phyloP scores from a whole-genome alignment of 1,139 yeast genomes.

The Blastobotrys serpentis region DNA sequence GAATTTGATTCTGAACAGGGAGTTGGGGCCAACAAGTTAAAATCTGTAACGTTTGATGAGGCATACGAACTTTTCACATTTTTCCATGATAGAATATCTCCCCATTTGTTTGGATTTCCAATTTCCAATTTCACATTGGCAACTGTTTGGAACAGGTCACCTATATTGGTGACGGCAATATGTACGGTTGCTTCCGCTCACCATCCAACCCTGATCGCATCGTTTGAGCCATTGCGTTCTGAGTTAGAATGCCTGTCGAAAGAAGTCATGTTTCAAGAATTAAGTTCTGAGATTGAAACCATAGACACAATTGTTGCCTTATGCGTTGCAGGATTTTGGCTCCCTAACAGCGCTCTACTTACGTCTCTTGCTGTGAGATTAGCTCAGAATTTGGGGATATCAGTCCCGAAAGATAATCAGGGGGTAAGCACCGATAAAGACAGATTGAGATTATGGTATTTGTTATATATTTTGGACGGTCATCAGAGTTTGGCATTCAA shows the following conservation, averaged over 20 bases:
- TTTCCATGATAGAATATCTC: slow-evolving; percentile 57
- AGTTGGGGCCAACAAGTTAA: neutral
- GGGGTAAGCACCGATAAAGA: slow-evolving; percentile 43
- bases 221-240: slow-evolving; percentile 44
- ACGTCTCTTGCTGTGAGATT: slow-evolving; percentile 66
- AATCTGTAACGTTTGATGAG: slow-evolving; percentile 36
- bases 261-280: slow-evolving; percentile 43
- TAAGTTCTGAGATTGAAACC: slow-evolving; percentile 48
- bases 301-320: slow-evolving; percentile 62
- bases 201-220: slow-evolving; percentile 47
- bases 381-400: slow-evolving; percentile 56
- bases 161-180: slow-evolving; percentile 59
- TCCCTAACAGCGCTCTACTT: slow-evolving; percentile 62
- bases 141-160: slow-evolving; percentile 55
- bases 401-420: slow-evolving; percentile 27
- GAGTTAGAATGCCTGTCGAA: slow-evolving; percentile 51
- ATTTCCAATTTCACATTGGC: slow-evolving; percentile 52
- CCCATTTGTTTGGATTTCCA: slow-evolving; percentile 67
- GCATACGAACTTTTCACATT: slow-evolving; percentile 53
- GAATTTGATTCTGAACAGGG: neutral
- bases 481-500: slow-evolving; percentile 65
- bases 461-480: slow-evolving; percentile 66
- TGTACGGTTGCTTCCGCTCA: slow-evolving; percentile 65
- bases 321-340: slow-evolving; percentile 68
- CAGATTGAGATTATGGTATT: slow-evolving; percentile 61